These are phyloP conservation scores for Aspergillus luchuensis DNA, from an alignment of 2,329 filamentous ascomycete species.

Conservation along the genomic window DNA sequence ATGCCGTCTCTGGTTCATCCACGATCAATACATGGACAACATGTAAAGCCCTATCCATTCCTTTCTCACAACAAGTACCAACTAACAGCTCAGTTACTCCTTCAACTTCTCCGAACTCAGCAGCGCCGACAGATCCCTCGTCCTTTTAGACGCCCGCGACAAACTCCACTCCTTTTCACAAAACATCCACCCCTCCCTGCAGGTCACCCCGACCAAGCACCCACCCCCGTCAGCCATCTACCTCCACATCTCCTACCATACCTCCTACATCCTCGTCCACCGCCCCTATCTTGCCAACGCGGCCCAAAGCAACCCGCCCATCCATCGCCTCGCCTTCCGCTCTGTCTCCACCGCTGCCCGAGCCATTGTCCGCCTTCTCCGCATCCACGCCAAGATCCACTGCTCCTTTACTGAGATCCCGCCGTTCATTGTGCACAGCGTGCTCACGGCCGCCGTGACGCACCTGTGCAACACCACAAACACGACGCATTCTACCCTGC, in stretches of 20 bases:
- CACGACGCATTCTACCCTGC: background rate
- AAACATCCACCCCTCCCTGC: background rate
- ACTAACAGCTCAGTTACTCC: background rate
- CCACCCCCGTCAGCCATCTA: background rate
- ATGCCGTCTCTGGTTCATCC: conserved; percentile 7
- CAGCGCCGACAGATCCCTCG: background rate
- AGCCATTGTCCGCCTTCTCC: background rate
- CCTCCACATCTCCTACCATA: conserved; percentile 5
- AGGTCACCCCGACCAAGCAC: too few species aligned
- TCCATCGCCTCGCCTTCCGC: background rate
- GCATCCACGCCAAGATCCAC: background rate
- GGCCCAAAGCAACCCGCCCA: background rate
- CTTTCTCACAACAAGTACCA: accelerated
- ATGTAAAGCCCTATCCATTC: background rate
- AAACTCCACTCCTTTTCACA: background rate
- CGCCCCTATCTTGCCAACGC: background rate
- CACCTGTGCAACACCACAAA: background rate
- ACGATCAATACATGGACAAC: conserved; percentile 5
- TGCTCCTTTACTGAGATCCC: background rate
- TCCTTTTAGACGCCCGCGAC: background rate
- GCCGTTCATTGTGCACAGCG: background rate
- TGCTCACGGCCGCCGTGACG: background rate
- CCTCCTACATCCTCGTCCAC: conserved; percentile 4
- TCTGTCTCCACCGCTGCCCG: too few species aligned
- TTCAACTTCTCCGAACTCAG: background rate